Conservation (phyloP, 2,329 filamentous ascomycete genomes). For the Colletotrichum cereale region DNA sequence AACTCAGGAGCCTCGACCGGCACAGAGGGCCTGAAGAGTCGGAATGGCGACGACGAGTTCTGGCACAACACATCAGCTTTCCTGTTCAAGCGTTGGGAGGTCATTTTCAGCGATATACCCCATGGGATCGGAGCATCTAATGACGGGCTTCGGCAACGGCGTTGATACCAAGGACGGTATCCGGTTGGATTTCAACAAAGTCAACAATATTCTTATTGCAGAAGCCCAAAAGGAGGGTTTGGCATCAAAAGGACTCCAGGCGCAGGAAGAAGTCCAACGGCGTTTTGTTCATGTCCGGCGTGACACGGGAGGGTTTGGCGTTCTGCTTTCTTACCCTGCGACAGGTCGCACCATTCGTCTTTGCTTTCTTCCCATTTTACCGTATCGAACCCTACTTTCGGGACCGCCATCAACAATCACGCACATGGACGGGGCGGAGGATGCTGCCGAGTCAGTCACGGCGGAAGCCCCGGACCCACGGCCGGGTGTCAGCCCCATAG, state of each 20-base stretch:
- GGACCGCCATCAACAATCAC: background rate
- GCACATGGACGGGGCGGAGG: background rate
- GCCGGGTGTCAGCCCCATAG: background rate
- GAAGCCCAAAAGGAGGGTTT: background rate
- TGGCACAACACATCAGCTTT: slow-evolving; percentile 7
- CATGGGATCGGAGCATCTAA: slow-evolving; percentile 5
- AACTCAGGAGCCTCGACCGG: slow-evolving; percentile 4
- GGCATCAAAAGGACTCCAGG: background rate
- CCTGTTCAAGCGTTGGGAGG: background rate
- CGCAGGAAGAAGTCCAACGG: slow-evolving; percentile 1
- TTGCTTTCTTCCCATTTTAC: background rate
- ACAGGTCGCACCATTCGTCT: background rate
- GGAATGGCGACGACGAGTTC: background rate
- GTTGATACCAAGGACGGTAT: slow-evolving; percentile 15
- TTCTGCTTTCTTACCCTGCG: slow-evolving; percentile 2
- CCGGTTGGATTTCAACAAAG: background rate
- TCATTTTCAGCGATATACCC: slow-evolving; percentile 34
- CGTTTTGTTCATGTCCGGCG: slow-evolving; percentile 11
- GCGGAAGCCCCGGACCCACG: background rate
- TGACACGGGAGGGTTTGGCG: background rate
- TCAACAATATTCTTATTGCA: background rate
- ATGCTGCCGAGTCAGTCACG: background rate
- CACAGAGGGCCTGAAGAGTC: background rate
- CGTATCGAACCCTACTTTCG: background rate
- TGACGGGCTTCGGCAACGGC: slow-evolving; percentile 17